A percentile compares a stretch with the other conserved stretches of the same genome.
These are phyloP conservation scores for Quercus dentata DNA, from an alignment of 306 rosid genomes.

Conservation along the genomic window DNA sequence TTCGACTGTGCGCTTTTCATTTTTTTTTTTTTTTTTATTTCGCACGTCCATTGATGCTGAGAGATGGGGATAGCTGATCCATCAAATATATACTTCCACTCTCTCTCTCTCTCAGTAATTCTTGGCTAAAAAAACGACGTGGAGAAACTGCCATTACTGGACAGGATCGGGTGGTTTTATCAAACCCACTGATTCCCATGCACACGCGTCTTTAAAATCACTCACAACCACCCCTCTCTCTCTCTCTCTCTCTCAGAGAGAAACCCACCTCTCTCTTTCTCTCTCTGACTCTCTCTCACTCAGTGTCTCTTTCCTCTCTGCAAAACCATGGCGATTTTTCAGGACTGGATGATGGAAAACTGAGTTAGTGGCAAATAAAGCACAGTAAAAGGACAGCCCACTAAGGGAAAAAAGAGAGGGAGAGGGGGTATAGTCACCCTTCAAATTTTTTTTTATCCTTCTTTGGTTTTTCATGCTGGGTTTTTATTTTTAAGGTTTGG, in stretches of 20 bases:
- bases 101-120: background rate
- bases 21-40: background rate
- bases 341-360: conserved; percentile 31
- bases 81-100: conserved; percentile 11
- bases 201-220: conserved; percentile 40
- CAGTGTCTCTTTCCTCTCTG: conserved; percentile 28
- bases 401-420: conserved; percentile 1
- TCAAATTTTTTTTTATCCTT: background rate
- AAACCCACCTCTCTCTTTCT: conserved; percentile 10
- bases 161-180: conserved; percentile 17
- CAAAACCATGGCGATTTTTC: conserved; percentile 37
- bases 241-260: background rate
- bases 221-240: conserved; percentile 25
- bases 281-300: conserved; percentile 6
- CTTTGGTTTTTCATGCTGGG: conserved; percentile 25
- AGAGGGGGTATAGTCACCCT: background rate
- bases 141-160: conserved; percentile 21
- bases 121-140: background rate
- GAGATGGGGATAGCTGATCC: conserved; percentile 20
- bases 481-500: no score
- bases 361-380: conserved; percentile 41
- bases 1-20: background rate
- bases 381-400: conserved; percentile 27
- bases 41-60: conserved; percentile 13
- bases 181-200: conserved; percentile 48